phyloP scores from a whole-genome alignment of 2,329 filamentous ascomycete genomes.

The Xylariales sp. region DNA sequence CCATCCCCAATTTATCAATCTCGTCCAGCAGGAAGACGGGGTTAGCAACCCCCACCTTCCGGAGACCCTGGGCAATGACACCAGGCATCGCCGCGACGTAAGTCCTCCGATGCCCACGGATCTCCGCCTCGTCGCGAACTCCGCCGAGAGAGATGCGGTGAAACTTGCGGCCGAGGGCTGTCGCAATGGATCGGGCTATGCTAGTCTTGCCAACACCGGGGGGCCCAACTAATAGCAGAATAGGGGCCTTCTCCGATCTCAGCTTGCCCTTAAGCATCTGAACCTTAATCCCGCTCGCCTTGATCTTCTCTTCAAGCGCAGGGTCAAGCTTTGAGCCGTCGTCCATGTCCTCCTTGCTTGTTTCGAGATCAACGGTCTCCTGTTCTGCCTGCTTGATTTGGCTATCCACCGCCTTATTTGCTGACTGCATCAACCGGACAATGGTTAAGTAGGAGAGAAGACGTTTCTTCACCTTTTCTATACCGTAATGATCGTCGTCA shows the following conservation, averaged over 20 bases:
- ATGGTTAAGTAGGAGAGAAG: slow-evolving; percentile 94
- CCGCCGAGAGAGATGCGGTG: slow-evolving; percentile 95
- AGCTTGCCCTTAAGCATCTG: slow-evolving; percentile 75
- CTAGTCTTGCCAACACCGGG: slow-evolving; percentile 96
- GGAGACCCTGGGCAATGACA: slow-evolving; percentile 85
- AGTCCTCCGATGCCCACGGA: slow-evolving; percentile 87
- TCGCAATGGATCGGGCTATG: slow-evolving; percentile 86
- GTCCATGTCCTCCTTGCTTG: slow-evolving; percentile 31
- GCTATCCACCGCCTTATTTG: slow-evolving; percentile 77
- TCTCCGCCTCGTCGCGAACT: slow-evolving; percentile 94
- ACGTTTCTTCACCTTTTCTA: slow-evolving; percentile 96
- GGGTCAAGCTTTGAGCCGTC: slow-evolving; percentile 25
- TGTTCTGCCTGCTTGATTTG: slow-evolving; percentile 68
- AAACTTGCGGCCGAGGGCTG: slow-evolving; percentile 89
- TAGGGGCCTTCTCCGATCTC: slow-evolving; percentile 92
- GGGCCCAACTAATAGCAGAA: slow-evolving; percentile 86
- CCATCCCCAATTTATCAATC: slow-evolving; percentile 91
- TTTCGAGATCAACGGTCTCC: slow-evolving; percentile 42
- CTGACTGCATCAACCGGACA: slow-evolving; percentile 87
- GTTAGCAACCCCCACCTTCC: slow-evolving; percentile 93
- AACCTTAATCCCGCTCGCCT: slow-evolving; percentile 57
- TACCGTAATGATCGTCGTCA: slow-evolving; percentile 91
- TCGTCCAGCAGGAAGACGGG: slow-evolving; percentile 95
- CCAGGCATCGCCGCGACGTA: slow-evolving; percentile 99
- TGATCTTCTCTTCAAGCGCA: slow-evolving; percentile 33